Evolutionary conservation across 768 basidiomycete genomes (phyloP).

Genomic region (Mycena rebaudengoi): DNA sequence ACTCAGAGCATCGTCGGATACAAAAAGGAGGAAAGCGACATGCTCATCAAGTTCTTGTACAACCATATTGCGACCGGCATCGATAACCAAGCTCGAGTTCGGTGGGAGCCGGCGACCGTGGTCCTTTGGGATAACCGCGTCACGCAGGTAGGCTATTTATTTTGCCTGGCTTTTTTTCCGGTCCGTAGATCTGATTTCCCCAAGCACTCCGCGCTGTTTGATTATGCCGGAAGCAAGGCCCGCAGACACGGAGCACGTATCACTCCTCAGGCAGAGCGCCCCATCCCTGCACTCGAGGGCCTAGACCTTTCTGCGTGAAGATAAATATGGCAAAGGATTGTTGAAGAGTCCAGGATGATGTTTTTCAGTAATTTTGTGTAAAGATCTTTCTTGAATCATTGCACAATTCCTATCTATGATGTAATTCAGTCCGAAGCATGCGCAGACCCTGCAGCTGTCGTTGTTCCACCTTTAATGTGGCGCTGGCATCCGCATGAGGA

Average conservation of each 20-base stretch:
- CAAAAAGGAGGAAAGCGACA: conserved; percentile 62
- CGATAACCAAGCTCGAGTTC: conserved; percentile 58
- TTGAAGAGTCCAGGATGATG: too few species aligned
- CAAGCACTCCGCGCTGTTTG: conserved; percentile 45
- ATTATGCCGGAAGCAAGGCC: conserved; percentile 43
- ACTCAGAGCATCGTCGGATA: conserved; percentile 62
- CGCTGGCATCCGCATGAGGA: too few species aligned
- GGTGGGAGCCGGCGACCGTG: conserved; percentile 61
- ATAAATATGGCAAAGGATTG: too few species aligned
- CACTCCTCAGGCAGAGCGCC: conserved; percentile 54
- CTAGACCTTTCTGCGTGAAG: conserved; percentile 15
- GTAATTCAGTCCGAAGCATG: too few species aligned
- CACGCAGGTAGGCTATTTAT: background rate
- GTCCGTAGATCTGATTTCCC: too few species aligned
- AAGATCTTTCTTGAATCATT: too few species aligned
- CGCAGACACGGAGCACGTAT: conserved; percentile 50
- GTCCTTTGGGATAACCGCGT: conserved; percentile 53
- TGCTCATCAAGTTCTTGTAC: conserved; percentile 61
- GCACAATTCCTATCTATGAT: too few species aligned
- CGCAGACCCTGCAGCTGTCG: too few species aligned
- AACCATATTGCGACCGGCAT: conserved; percentile 59
- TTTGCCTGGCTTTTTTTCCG: conserved; percentile 33
- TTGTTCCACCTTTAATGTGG: too few species aligned
- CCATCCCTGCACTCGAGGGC: conserved; percentile 40
- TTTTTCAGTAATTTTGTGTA: too few species aligned